Percentiles rank a stretch among this genome's conserved stretches.
These are phyloP conservation scores for Cladosporium sp. DNA, from an alignment of 2,329 filamentous ascomycete genomes.

Conservation along the genomic window DNA sequence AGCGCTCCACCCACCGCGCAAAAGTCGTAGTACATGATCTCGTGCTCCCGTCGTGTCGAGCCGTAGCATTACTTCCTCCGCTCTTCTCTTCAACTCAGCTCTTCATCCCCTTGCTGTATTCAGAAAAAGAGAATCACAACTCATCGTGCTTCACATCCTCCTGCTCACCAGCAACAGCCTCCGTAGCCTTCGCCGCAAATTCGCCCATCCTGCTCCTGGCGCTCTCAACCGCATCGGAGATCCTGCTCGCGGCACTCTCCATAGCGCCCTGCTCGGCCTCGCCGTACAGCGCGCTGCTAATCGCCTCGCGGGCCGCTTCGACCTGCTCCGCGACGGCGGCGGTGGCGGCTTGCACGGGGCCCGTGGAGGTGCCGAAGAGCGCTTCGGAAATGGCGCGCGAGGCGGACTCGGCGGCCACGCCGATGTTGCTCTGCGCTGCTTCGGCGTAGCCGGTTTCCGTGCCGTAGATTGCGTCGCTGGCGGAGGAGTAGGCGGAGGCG, in stretches of 20 bases:
- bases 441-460: constrained; percentile 47
- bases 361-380: constrained; percentile 50
- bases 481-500: constrained; percentile 43
- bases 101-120: no score
- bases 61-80: background rate
- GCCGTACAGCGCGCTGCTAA: constrained; percentile 44
- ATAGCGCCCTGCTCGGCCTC: constrained; percentile 43
- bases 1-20: no score
- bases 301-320: constrained; percentile 41
- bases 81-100: no score
- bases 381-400: constrained; percentile 50
- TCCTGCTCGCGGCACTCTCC: constrained; percentile 38
- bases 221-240: constrained; percentile 32
- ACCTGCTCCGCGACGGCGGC: constrained; percentile 41
- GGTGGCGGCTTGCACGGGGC: constrained; percentile 39
- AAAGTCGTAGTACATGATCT: background rate
- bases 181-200: constrained; percentile 7
- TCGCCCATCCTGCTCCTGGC: constrained; percentile 7
- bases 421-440: constrained; percentile 48
- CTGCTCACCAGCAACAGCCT: constrained; percentile 1
- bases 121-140: background rate
- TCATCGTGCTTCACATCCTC: background rate
- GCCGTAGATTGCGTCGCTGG: constrained; percentile 48
- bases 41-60: background rate
- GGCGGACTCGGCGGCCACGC: constrained; percentile 50